Evolutionary conservation across 1,139 yeast species (phyloP).

Genomic region (Candida pseudoviswanathii): DNA sequence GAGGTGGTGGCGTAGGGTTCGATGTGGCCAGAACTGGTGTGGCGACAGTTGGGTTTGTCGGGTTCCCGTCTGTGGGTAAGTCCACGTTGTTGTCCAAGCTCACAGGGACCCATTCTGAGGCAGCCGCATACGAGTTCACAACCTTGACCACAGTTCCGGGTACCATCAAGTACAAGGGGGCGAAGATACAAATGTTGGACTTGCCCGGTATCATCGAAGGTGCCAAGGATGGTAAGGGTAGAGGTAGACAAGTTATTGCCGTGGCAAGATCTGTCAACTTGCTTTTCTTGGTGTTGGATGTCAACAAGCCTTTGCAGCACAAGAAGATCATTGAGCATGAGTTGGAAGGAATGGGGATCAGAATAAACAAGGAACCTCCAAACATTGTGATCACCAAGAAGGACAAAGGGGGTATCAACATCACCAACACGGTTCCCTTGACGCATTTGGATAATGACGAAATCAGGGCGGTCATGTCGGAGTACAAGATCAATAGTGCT

Average conservation of each 20-base stretch:
- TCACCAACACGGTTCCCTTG: conserved; percentile 89
- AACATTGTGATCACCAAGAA: conserved; percentile 88
- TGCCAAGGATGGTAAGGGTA: conserved; percentile 98
- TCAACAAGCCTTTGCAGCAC: conserved; percentile 92
- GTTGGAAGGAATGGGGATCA: conserved; percentile 94
- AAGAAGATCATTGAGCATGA: conserved; percentile 92
- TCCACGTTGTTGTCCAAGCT: conserved; percentile 81
- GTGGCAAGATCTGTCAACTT: conserved; percentile 96
- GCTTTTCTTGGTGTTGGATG: conserved; percentile 90
- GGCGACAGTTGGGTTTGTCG: conserved; percentile 95
- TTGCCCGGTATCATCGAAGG: conserved; percentile 99
- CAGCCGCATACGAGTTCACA: conserved; percentile 96
- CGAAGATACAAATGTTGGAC: conserved; percentile 96
- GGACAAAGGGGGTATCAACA: conserved; percentile 93
- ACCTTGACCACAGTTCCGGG: conserved; percentile 98
- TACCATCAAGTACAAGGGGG: conserved; percentile 92
- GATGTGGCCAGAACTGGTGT: conserved; percentile 98
- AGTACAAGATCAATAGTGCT: conserved; percentile 94
- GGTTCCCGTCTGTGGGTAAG: conserved; percentile 98
- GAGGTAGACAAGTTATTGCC: conserved; percentile 98
- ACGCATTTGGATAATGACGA: conserved; percentile 92
- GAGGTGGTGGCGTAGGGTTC: conserved; percentile 89
- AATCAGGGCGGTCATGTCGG: conserved; percentile 93
- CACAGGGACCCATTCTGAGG: conserved; percentile 96
- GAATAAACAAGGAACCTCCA: conserved; percentile 90